phyloP scores from a whole-genome alignment of 2,329 filamentous ascomycete species.

The Xylaria hypoxylon region DNA sequence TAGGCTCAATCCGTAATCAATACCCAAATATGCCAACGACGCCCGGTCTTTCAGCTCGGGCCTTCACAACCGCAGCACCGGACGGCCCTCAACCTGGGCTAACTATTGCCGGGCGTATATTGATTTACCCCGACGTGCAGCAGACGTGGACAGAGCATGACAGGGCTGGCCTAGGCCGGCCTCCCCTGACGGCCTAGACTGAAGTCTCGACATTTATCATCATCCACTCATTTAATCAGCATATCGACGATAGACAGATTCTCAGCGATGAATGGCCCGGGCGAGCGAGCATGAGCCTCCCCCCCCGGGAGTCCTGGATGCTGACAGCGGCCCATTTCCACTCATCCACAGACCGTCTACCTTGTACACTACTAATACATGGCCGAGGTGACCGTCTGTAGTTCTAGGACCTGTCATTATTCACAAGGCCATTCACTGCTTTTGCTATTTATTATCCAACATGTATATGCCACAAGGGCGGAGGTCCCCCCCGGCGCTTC shows the following conservation, averaged over 20 bases:
- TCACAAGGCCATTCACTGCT: conserved; percentile 3
- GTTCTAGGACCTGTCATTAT: conserved; percentile 12
- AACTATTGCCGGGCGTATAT: neutral
- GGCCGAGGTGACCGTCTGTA: conserved; percentile 4
- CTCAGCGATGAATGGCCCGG: conserved; percentile 16
- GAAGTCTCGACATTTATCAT: conserved; percentile 9
- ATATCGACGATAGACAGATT: conserved; percentile 8
- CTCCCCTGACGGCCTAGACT: conserved; percentile 23
- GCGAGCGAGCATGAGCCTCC: neutral
- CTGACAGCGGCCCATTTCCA: conserved; percentile 10
- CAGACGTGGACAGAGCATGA: conserved; percentile 1
- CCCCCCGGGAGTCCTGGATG: neutral
- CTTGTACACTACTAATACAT: too few relatives aligned
- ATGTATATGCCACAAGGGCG: neutral
- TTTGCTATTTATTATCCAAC: neutral
- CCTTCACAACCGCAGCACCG: conserved; percentile 24
- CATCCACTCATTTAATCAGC: neutral
- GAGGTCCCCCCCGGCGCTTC: neutral
- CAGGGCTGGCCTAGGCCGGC: conserved; percentile 9
- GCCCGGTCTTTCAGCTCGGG: conserved; percentile 26
- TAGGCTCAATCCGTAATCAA: neutral
- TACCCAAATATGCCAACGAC: neutral
- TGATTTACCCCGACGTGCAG: conserved; percentile 10
- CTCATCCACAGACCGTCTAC: conserved; percentile 8
- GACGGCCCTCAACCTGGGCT: neutral